Percentiles rank a stretch among this genome's conserved stretches.
These are phyloP conservation scores for Pseudofabraea citricarpa DNA, from an alignment of 2,329 filamentous ascomycete species.

Conservation along the genomic window DNA sequence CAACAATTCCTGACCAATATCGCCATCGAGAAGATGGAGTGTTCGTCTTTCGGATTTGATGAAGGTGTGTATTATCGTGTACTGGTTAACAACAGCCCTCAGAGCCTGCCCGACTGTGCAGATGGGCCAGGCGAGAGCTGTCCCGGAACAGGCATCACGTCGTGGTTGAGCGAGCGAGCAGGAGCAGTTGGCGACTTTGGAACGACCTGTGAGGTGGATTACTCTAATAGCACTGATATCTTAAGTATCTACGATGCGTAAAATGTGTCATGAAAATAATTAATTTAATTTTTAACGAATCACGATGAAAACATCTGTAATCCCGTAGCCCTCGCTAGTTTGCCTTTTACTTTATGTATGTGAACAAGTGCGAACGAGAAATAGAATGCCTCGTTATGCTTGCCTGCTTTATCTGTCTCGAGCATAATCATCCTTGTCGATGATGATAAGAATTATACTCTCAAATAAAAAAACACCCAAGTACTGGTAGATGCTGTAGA, in stretches of 20 bases:
- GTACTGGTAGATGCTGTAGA: too few species aligned
- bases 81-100: constrained; percentile 44
- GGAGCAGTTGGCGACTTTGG: constrained; percentile 38
- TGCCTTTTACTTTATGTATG: too few species aligned
- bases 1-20: constrained; percentile 50
- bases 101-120: constrained; percentile 40
- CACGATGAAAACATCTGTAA: too few species aligned
- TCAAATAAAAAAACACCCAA: too few species aligned
- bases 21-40: constrained; percentile 47
- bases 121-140: constrained; percentile 46
- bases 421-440: too few species aligned
- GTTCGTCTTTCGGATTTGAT: constrained; percentile 42
- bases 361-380: too few species aligned
- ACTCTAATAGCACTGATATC: constrained; percentile 19
- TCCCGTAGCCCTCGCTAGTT: too few species aligned
- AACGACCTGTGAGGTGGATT: constrained; percentile 31
- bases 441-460: too few species aligned
- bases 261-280: too few species aligned
- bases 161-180: constrained; percentile 15
- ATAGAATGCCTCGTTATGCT: too few species aligned
- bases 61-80: constrained; percentile 42
- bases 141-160: constrained; percentile 6
- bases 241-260: constrained; percentile 24
- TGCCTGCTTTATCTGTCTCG: too few species aligned
- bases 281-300: too few species aligned